Base-by-base conservation (phyloP, 2,329 filamentous ascomycete species). In the Clonostachys chloroleuca region DNA sequence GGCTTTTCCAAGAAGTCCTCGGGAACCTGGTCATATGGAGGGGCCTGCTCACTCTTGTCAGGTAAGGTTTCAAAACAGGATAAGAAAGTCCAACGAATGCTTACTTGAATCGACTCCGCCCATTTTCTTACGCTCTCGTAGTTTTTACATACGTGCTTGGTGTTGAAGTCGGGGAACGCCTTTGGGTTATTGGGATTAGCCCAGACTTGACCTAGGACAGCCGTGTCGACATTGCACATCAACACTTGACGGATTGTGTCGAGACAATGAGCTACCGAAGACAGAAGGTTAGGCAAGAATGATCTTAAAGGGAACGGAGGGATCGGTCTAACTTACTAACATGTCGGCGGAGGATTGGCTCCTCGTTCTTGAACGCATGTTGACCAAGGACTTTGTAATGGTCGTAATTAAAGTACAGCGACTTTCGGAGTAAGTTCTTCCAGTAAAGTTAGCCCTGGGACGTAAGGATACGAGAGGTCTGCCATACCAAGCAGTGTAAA, bases 81-180 rank as follows among this genome's bases (percentile, higher is more conserved):
- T 30, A 9, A 30, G 24, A 30, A 30, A 6, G 24, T 30, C 24
- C 24, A 30, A 30, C 9, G 24, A 30, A 4, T 30, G 24, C 24
- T 30, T 34, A 69, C 73, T 51, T 84, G 80, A 24, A 75, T 67
- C 33, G 59, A 60, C 49, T 79, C 69, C 2, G 80, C 80, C 78
- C 78, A 85, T 14, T 62, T 51, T 30, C 72, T 61, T 5, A 83
- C 61, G 2, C 65, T 70, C 3, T 81, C 76, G 45, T 76, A 82
- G 56, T 81, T 78, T 34, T 77, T 73, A 59, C 81, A 84, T 43
- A 66, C 67, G 57, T 84, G 82, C 47, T 68, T 66, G 0, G 80
- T 83, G 54, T 81, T 80, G 62, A 84, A 84, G 58, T 85, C 80
- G 3, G 81, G 78, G 52, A 81, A 83, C 1, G 78, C 69, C 40